A percentile compares a stretch with the other conserved stretches of the same genome.
These are phyloP conservation scores for Cladochytrium tenue DNA, from an alignment of 371 early-diverging fungal species.

Conservation along the genomic window DNA sequence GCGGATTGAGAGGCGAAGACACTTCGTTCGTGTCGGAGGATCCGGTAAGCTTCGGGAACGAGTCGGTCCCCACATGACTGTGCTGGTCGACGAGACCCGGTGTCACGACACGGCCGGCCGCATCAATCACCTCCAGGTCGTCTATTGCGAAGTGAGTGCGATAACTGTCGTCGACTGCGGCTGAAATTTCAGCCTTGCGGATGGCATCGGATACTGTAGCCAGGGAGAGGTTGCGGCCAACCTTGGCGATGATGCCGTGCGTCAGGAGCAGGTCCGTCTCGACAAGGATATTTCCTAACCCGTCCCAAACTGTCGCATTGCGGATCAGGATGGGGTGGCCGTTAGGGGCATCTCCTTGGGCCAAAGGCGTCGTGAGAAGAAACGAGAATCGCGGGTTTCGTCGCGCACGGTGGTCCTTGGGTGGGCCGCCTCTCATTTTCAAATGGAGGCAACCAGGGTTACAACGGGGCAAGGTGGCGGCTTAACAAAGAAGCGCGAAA, in stretches of 20 bases:
- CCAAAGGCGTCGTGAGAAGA: background rate
- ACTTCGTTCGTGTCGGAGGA: constrained; percentile 72
- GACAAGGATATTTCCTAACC: constrained; percentile 46
- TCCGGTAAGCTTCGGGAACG: constrained; percentile 60
- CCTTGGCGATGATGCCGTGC: constrained; percentile 13
- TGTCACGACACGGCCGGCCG: constrained; percentile 68
- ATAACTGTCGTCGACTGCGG: background rate
- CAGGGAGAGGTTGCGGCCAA: constrained; percentile 9
- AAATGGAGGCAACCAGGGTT: too few species aligned
- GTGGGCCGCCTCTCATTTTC: background rate
- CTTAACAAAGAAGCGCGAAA: background rate
- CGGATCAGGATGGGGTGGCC: constrained; percentile 8
- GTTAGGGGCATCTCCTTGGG: background rate
- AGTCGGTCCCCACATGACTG: constrained; percentile 55
- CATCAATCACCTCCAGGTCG: constrained; percentile 54
- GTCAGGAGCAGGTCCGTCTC: constrained; percentile 49
- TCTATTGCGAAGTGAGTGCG: background rate
- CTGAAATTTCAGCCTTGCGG: background rate
- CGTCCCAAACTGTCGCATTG: constrained; percentile 59
- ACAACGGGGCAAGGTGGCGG: too few species aligned
- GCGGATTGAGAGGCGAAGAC: constrained; percentile 58
- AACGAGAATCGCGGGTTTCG: background rate
- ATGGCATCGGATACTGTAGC: constrained; percentile 8
- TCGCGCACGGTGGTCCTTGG: background rate
- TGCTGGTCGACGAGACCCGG: constrained; percentile 86